These are phyloP conservation scores for Lyophyllum shimeji DNA, from an alignment of 768 basidiomycete species.

Conservation along the genomic window DNA sequence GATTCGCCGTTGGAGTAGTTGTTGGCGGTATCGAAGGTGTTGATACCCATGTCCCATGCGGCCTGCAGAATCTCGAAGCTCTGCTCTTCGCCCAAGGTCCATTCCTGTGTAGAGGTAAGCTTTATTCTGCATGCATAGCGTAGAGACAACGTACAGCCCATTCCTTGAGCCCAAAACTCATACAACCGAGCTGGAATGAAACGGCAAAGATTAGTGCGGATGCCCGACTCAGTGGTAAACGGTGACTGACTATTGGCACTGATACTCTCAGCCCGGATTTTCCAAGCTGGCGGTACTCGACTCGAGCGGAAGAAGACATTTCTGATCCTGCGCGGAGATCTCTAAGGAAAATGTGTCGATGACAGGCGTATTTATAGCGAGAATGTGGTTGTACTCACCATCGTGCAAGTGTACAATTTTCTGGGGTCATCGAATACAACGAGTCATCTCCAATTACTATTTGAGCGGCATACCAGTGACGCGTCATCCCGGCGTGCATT, in stretches of 20 bases:
- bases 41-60: slow-evolving; percentile 1
- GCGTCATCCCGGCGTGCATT: too few species aligned
- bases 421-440: too few species aligned
- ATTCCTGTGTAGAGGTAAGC: not conserved
- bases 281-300: slow-evolving; percentile 3
- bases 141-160: not conserved
- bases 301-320: not conserved
- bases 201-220: not conserved
- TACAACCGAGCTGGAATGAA: not conserved
- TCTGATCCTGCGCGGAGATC: not conserved
- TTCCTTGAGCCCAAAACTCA: not conserved
- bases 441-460: too few species aligned
- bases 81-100: not conserved
- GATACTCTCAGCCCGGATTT: slow-evolving; percentile 3
- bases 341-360: too few species aligned
- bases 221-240: not conserved
- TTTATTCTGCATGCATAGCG: not conserved
- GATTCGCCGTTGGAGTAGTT: slow-evolving; percentile 9
- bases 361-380: too few species aligned
- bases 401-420: too few species aligned
- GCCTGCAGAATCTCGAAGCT: slow-evolving; percentile 1
- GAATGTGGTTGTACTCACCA: too few species aligned
- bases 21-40: slow-evolving; percentile 2
- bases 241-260: not conserved
- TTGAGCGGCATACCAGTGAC: too few species aligned